phyloP scores from a whole-genome alignment of 345 rosid species.

The Conringia planisiliqua region DNA sequence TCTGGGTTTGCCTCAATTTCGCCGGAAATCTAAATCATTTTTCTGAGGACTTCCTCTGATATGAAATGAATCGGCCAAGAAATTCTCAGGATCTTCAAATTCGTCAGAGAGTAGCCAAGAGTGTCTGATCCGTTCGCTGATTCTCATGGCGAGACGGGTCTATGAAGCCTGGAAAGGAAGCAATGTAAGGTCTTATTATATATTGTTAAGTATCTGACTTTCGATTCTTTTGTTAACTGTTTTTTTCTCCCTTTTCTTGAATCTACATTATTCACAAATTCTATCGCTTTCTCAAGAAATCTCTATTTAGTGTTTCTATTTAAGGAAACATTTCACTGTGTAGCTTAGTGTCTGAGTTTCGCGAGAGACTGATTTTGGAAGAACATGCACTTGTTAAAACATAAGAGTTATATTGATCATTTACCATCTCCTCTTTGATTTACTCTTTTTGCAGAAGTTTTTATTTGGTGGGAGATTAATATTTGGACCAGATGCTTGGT shows the following conservation, averaged over 20 bases:
- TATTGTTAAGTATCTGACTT: neutral
- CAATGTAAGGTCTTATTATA: slow-evolving; percentile 52
- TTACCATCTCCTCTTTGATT: slow-evolving; percentile 1
- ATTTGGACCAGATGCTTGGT: slow-evolving; percentile 93
- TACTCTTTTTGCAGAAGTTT: slow-evolving; percentile 58
- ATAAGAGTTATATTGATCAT: neutral
- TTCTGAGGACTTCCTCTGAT: neutral
- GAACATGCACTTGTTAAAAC: neutral
- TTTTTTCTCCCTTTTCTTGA: neutral
- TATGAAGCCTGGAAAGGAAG: slow-evolving; percentile 83
- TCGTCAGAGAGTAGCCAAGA: slow-evolving; percentile 39
- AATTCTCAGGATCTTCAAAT: slow-evolving; percentile 37
- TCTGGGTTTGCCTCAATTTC: slow-evolving; percentile 2
- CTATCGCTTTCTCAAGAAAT: neutral
- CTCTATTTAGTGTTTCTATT: neutral
- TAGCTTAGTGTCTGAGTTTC: no score
- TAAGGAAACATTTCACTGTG: no score
- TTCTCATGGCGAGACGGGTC: slow-evolving; percentile 71
- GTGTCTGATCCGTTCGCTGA: neutral
- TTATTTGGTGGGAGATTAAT: slow-evolving; percentile 85
- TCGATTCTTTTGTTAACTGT: no score
- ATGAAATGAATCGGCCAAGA: slow-evolving; percentile 32
- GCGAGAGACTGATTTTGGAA: no score
- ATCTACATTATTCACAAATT: slow-evolving; percentile 14
- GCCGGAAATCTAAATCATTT: neutral